phyloP scores from a whole-genome alignment of 2,329 filamentous ascomycete genomes.

The Colletotrichum liaoningense region DNA sequence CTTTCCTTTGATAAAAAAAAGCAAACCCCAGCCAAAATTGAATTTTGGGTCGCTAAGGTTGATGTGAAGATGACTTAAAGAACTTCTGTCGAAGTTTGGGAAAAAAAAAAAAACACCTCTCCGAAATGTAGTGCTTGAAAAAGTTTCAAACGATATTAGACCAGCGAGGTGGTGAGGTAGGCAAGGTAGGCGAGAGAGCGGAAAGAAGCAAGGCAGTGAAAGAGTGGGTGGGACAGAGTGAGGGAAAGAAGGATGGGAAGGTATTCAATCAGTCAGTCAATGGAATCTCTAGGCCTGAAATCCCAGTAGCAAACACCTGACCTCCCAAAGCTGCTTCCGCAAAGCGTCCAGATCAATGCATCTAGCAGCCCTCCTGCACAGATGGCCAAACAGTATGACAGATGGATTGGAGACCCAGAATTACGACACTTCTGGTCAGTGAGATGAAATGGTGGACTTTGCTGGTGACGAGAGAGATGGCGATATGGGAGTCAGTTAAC shows the following conservation, averaged over 20 bases:
- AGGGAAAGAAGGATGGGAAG: background rate
- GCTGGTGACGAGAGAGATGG: background rate
- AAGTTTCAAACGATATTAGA: background rate
- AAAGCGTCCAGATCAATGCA: slow-evolving; percentile 24
- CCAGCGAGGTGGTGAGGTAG: slow-evolving; percentile 1
- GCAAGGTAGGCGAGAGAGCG: background rate
- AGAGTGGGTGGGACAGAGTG: background rate
- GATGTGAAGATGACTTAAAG: slow-evolving; percentile 9
- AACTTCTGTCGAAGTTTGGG: slow-evolving; percentile 7
- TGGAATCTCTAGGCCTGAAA: slow-evolving; percentile 6
- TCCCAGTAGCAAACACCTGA: slow-evolving; percentile 29
- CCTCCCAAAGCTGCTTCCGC: slow-evolving; percentile 16
- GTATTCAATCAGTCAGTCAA: slow-evolving; percentile 33
- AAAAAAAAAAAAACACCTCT: background rate
- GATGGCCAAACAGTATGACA: background rate
- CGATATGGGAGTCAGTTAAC: slow-evolving; percentile 6
- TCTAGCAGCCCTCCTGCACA: slow-evolving; percentile 13
- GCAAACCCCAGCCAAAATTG: background rate
- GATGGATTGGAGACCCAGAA: slow-evolving; percentile 4
- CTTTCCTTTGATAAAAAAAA: background rate
- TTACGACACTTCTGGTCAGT: background rate
- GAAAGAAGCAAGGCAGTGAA: background rate
- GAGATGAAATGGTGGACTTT: slow-evolving; percentile 8
- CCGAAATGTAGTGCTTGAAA: background rate
- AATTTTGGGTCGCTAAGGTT: background rate